These are phyloP conservation scores for Pisolithus microcarpus DNA, from an alignment of 768 basidiomycete species.

Conservation along the genomic window DNA sequence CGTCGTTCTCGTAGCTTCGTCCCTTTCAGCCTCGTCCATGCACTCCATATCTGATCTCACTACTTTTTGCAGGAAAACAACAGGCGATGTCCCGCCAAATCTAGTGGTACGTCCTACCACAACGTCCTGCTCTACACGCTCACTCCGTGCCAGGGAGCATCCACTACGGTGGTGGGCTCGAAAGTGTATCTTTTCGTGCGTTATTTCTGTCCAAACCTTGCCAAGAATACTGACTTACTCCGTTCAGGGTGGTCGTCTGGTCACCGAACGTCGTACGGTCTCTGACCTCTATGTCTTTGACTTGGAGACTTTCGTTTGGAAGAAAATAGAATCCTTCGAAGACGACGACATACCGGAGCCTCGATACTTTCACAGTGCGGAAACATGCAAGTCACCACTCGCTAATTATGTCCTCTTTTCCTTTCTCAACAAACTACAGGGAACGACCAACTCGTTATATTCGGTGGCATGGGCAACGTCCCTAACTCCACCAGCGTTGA, in stretches of 20 bases:
- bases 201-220: background rate
- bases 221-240: background rate
- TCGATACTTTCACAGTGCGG: conserved; percentile 93
- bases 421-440: conserved; percentile 32
- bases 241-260: conserved; percentile 77
- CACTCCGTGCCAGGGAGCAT: conserved; percentile 58
- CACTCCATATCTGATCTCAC: conserved; percentile 89
- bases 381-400: conserved; percentile 50
- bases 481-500: conserved; percentile 64
- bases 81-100: conserved; percentile 81
- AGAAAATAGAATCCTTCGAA: conserved; percentile 48
- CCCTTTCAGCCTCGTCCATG: conserved; percentile 24
- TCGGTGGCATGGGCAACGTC: conserved; percentile 91
- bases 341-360: conserved; percentile 72
- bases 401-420: background rate
- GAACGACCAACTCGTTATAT: conserved; percentile 86
- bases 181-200: conserved; percentile 87
- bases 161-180: conserved; percentile 82
- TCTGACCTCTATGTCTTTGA: conserved; percentile 89
- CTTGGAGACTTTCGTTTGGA: conserved; percentile 76
- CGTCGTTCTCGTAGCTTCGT: conserved; percentile 2
- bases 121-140: background rate
- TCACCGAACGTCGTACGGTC: conserved; percentile 82
- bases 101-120: conserved; percentile 58
- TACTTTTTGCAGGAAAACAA: conserved; percentile 75